Evolutionary conservation across 169 alveolate species (phyloP), one percentile per base, ranked within the genome.

Genomic region (Eimeria necatrix): DNA sequence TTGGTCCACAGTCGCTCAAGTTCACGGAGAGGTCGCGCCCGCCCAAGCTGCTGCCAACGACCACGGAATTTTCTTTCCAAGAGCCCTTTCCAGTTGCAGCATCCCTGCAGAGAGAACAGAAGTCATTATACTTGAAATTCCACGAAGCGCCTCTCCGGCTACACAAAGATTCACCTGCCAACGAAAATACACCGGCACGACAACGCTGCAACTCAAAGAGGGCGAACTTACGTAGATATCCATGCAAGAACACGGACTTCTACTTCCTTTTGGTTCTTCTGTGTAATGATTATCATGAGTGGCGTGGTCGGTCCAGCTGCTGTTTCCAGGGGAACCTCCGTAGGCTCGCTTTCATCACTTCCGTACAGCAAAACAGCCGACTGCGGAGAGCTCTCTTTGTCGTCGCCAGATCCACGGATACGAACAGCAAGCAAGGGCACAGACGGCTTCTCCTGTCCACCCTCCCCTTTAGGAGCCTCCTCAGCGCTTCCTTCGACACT

Each of bases 301-400:
- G 92, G 51, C 4, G 61, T 26, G 14, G 92, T 85, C n/a, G 92
- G 92, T 46, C 92, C 92, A 4, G 92, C 92, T 59, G 92, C 80
- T 59, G 92, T 26, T 32, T 85, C 92, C 61, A 85, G 41, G 8
- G 61, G 81, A 12, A 60, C 1, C 71, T 85, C 92, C 80, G 49
- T 60, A 20, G 92, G 92, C 32, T 41, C 26, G 51, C 24, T 1
- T 48, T 56, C 81, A 41, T 60, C 81, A n/a, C 41, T 53, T 7
- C 16, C 26, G 51, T 59, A 85, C 5, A 85, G 64, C 56, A 85
- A 18, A 51, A 85, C 92, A 4, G 81, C 80, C 60, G 92, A 22
- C 24, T 26, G 20, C 48, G 41, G 48, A 49, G 74, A 1, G 9
- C n/a, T 68, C 20, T 24, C 80, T 32, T 60, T 60, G 26, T 16